Base-by-base conservation (phyloP, 2,329 filamentous ascomycete genomes). In the Trichoderma cornu-damae region DNA sequence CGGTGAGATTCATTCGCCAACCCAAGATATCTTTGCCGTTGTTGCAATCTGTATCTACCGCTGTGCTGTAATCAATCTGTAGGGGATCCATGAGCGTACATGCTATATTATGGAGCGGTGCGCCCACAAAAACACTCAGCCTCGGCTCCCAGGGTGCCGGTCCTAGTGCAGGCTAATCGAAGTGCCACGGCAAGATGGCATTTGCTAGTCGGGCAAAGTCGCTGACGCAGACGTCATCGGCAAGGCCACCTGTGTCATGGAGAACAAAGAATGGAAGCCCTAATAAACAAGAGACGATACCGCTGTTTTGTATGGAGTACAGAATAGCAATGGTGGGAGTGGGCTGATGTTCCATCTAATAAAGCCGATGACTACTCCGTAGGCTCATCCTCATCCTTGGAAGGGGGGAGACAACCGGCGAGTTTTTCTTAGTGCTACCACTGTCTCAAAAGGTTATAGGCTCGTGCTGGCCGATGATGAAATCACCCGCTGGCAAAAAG, bases 121-220 rank as follows among this genome's bases (percentile, higher is more conserved):
- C 42, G 51, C 51, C 51, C 51, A 55, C 51, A 55, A 55, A 47
- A 50, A 28, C 20, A 11, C 37, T 55, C 51, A 55, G 51, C 51
- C 18, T 38, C 48, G 48, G 48, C 34, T 51, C n/a, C 24, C 35
- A 40, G n/a, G 24, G 22, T 40, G 48, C 48, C 48, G 48, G 48
- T n/a, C 42, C 11, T 35, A 30, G 42, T 30, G 42, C 40, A 47
- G 34, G 4, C 32, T 34, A 34, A 26, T 26, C 11, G 8, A 22
- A 47, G 8, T 38, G 24, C 42, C 40, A 55, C 42, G 51, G 42
- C 51, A 54, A 54, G 30, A 55, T 55, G 51, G 42, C 51, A 38
- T 34, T 28, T 52, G n/a, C 35, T 52, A 22, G 46, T 35, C 5
- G 32, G n/a, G n/a, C n/a, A 18, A 9, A 35, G 30, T n/a, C 35